Percentiles rank a stretch among this genome's conserved stretches.
These are phyloP conservation scores for Eimeria acervulina DNA, from an alignment of 169 alveolate species.

Conservation along the genomic window DNA sequence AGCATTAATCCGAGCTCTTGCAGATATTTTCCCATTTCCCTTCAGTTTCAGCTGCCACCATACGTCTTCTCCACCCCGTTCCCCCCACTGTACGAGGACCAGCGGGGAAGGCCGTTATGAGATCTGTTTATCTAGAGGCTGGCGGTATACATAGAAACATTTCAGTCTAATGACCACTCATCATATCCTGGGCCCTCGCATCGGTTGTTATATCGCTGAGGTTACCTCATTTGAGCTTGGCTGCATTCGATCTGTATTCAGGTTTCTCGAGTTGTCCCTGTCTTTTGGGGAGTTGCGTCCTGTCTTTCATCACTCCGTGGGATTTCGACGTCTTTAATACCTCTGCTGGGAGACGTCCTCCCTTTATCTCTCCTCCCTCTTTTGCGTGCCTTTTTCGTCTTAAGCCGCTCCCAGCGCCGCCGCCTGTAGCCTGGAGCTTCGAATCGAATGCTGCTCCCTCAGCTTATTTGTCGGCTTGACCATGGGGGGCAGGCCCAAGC, in stretches of 20 bases:
- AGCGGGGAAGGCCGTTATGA: neutral
- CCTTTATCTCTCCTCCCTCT: neutral
- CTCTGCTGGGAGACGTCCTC: neutral
- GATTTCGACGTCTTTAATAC: neutral
- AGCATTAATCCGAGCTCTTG: neutral
- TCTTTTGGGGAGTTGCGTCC: neutral
- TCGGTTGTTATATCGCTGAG: neutral
- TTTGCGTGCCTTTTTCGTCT: neutral
- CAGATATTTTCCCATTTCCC: neutral
- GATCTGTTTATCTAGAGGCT: neutral
- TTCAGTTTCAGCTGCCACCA: neutral
- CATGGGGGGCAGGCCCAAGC: neutral
- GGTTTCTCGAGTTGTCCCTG: neutral
- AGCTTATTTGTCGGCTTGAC: neutral
- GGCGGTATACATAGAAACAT: neutral
- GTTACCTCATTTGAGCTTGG: neutral
- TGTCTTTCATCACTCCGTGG: neutral
- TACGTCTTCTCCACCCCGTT: neutral
- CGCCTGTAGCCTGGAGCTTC: neutral
- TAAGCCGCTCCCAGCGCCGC: neutral
- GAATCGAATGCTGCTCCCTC: conserved; percentile 26
- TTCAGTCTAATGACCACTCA: neutral
- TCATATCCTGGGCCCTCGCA: neutral
- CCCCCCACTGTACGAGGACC: neutral
- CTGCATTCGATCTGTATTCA: neutral